phyloP scores from a whole-genome alignment of 768 basidiomycete genomes.

The Collybia nuda region DNA sequence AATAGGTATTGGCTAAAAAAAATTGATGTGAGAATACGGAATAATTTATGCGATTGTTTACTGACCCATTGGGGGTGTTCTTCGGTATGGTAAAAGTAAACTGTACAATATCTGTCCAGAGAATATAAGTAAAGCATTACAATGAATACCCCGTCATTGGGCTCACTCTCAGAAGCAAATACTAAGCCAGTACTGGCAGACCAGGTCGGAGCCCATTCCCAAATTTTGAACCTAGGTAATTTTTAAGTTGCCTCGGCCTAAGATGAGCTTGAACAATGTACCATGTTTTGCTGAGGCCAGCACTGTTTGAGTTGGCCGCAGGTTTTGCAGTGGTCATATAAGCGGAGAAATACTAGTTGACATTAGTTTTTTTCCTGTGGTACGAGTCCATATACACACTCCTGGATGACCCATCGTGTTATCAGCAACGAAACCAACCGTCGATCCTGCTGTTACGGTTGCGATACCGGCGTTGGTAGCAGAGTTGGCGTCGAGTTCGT shows the following conservation, averaged over 20 bases:
- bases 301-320: constrained; percentile 32
- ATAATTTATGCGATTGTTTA: neutral
- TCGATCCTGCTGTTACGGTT: constrained; percentile 29
- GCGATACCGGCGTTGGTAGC: constrained; percentile 26
- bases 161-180: constrained; percentile 28
- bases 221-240: constrained; percentile 36
- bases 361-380: neutral
- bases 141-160: neutral
- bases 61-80: constrained; percentile 30
- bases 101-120: constrained; percentile 23
- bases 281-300: constrained; percentile 43
- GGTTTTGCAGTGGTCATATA: constrained; percentile 30
- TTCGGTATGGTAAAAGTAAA: constrained; percentile 34
- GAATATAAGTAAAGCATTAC: neutral
- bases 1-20: constrained; percentile 25
- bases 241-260: neutral
- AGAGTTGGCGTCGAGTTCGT: constrained; percentile 27
- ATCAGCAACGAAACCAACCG: constrained; percentile 29
- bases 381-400: constrained; percentile 9
- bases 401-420: constrained; percentile 35
- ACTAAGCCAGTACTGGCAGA: constrained; percentile 27
- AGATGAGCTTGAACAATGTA: neutral
- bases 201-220: constrained; percentile 35
- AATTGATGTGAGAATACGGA: neutral
- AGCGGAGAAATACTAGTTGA: constrained; percentile 28